phyloP scores from a whole-genome alignment of 306 rosid species.

The Aeschynomene evenia region DNA sequence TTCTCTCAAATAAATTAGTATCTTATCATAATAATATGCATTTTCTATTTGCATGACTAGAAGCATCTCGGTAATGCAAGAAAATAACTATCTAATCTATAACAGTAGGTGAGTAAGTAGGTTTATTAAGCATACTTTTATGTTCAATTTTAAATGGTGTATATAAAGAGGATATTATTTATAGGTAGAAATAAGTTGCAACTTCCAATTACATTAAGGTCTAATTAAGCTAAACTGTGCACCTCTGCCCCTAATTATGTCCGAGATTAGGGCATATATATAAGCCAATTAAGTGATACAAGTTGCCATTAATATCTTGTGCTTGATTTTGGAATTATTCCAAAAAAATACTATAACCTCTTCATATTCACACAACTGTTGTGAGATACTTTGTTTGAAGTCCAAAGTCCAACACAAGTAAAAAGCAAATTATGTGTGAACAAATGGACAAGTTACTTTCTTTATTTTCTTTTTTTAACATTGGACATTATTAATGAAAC shows the following conservation, averaged over 20 bases:
- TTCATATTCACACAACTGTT: slow-evolving; percentile 21
- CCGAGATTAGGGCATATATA: neutral
- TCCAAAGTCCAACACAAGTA: neutral
- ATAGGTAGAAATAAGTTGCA: no score
- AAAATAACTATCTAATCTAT: no score
- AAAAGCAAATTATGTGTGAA: neutral
- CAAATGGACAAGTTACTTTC: neutral
- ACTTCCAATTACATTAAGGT: neutral
- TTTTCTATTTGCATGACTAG: no score
- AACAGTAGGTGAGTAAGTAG: no score
- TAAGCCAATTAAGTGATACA: neutral
- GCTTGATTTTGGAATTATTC: slow-evolving; percentile 16
- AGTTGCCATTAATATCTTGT: neutral
- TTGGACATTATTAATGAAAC: neutral
- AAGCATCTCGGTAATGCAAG: no score
- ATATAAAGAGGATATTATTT: no score
- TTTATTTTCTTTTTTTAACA: neutral
- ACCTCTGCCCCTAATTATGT: neutral
- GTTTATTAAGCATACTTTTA: no score
- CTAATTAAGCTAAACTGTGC: no score
- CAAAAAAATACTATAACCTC: neutral
- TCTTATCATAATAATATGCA: no score
- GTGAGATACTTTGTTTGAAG: neutral
- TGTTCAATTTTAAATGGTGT: no score
- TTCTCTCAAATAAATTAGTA: no score